Evolutionary conservation across 2,329 filamentous ascomycete genomes (phyloP).

Genomic region (Endoconidiophora polonica): DNA sequence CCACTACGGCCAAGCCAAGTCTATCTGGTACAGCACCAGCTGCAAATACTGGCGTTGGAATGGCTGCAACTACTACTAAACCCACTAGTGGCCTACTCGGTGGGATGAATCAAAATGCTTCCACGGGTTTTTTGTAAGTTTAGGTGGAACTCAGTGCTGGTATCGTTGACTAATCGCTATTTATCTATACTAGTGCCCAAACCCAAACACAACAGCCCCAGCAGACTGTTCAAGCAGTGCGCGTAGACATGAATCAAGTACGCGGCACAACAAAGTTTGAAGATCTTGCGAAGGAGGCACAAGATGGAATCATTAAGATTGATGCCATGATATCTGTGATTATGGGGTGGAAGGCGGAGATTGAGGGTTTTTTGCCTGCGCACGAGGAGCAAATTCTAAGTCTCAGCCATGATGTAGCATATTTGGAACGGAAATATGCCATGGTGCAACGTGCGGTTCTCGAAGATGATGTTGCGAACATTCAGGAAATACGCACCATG

Average conservation of each 20-base stretch:
- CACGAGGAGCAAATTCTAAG: conserved; percentile 33
- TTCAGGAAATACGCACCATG: conserved; percentile 44
- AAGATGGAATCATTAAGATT: conserved; percentile 58
- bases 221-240: conserved; percentile 50
- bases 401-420: conserved; percentile 30
- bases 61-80: conserved; percentile 4
- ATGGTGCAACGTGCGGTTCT: conserved; percentile 27
- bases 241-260: conserved; percentile 63
- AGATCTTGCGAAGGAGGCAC: conserved; percentile 68
- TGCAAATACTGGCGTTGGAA: neutral
- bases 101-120: neutral
- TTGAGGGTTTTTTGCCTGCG: conserved; percentile 48
- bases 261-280: conserved; percentile 82
- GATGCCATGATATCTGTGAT: conserved; percentile 69
- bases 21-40: neutral
- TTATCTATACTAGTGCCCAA: conserved; percentile 5
- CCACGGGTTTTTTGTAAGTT: conserved; percentile 2
- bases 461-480: conserved; percentile 41
- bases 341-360: conserved; percentile 60
- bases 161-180: neutral
- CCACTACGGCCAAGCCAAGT: conserved; percentile 13
- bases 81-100: conserved; percentile 15
- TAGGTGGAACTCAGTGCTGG: neutral
- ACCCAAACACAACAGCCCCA: conserved; percentile 22
- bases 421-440: conserved; percentile 32